These are phyloP conservation scores for Kwoniella sp. DNA, from an alignment of 768 basidiomycete species.

Conservation along the genomic window DNA sequence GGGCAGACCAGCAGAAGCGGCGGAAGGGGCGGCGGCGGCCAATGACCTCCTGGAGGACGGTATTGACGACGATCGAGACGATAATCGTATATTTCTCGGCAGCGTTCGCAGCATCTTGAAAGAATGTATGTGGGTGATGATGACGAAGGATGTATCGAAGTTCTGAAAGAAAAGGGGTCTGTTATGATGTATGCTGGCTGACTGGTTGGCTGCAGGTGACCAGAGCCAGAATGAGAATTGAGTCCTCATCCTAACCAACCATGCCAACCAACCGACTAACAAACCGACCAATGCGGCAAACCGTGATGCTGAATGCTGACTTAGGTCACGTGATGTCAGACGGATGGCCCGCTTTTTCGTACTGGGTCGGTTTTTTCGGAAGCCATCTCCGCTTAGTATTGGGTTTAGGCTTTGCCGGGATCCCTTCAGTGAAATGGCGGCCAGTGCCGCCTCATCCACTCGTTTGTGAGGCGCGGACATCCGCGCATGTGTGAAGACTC, in stretches of 20 bases:
- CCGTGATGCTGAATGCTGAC: no score
- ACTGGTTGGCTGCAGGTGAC: background rate
- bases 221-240: no score
- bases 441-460: background rate
- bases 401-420: background rate
- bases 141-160: background rate
- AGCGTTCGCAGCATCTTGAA: constrained; percentile 40
- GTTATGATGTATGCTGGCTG: background rate
- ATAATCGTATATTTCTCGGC: constrained; percentile 29
- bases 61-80: constrained; percentile 2
- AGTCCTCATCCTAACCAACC: no score
- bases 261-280: background rate
- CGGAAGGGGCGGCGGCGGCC: background rate
- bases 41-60: background rate
- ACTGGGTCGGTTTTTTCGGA: background rate
- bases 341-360: constrained; percentile 1
- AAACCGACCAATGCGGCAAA: constrained; percentile 1
- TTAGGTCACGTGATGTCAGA: background rate
- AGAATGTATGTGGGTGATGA: background rate
- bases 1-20: constrained; percentile 14
- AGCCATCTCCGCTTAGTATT: background rate
- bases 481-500: background rate
- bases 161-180: background rate
- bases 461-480: background rate
- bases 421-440: background rate